Evolutionary conservation across 2,329 filamentous ascomycete genomes (phyloP).

Genomic region (Colletotrichum gigasporum): DNA sequence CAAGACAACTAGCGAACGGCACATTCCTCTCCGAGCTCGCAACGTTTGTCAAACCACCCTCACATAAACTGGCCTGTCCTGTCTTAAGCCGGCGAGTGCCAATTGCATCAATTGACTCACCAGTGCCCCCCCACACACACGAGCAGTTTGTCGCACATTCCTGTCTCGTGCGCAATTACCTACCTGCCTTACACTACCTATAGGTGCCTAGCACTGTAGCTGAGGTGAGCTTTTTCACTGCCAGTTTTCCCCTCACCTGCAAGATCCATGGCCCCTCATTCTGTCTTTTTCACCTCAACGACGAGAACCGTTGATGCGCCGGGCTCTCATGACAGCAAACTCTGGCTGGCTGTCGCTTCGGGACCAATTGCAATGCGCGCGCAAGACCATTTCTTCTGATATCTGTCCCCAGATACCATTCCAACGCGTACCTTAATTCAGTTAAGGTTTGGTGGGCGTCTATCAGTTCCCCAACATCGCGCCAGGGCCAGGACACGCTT

Average conservation of each 20-base stretch:
- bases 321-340: neutral
- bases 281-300: neutral
- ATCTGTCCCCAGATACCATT: neutral
- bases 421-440: neutral
- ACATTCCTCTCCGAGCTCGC: neutral
- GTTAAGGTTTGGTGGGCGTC: neutral
- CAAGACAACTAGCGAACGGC: neutral
- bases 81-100: neutral
- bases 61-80: neutral
- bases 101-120: conserved; percentile 14
- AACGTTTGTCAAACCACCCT: neutral
- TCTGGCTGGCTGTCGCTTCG: neutral
- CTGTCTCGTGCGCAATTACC: neutral
- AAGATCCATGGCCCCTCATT: neutral
- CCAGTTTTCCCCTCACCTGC: conserved; percentile 8
- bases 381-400: neutral
- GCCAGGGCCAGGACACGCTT: neutral
- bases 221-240: conserved; percentile 26
- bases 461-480: neutral
- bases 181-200: neutral
- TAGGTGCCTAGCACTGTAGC: too few species aligned
- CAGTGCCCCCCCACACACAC: neutral
- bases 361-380: neutral
- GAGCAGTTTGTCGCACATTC: neutral
- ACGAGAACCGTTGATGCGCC: too few species aligned